A percentile compares a stretch with the other conserved stretches of the same genome.
Evolutionary conservation across 805 yeast species (phyloP).

Genomic region (Candida ortonii): DNA sequence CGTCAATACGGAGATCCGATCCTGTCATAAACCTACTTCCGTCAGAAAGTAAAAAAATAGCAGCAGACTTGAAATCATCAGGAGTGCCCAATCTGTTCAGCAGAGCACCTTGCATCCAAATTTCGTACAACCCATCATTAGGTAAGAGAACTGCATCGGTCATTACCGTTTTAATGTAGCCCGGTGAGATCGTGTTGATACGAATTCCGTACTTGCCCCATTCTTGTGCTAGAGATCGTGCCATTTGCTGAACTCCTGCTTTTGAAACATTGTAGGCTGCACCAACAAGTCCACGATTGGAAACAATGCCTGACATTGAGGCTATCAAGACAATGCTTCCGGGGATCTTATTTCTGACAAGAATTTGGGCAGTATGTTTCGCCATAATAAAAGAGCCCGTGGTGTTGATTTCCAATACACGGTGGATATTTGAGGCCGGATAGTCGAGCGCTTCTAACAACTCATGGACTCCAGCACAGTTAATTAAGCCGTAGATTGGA

Average conservation of each 20-base stretch:
- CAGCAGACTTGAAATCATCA: conserved; percentile 19
- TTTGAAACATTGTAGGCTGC: conserved; percentile 48
- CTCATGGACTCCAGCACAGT: conserved; percentile 20
- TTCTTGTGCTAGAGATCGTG: conserved; percentile 44
- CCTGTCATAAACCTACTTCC: conserved; percentile 20
- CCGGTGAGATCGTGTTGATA: conserved; percentile 49
- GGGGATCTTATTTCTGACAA: conserved; percentile 12
- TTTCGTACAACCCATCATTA: conserved; percentile 13
- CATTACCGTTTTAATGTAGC: conserved; percentile 47
- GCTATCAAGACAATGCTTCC: conserved; percentile 53
- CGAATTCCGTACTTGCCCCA: conserved; percentile 51
- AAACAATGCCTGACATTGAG: conserved; percentile 51
- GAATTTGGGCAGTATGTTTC: conserved; percentile 16
- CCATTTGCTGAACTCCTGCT: conserved; percentile 46
- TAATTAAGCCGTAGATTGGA: conserved; percentile 15
- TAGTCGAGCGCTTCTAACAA: conserved; percentile 17
- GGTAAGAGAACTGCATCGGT: conserved; percentile 41
- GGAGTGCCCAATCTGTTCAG: conserved; percentile 17
- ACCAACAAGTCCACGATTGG: conserved; percentile 48
- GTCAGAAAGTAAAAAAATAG: conserved; percentile 16
- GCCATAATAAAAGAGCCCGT: conserved; percentile 19
- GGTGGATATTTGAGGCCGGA: conserved; percentile 13
- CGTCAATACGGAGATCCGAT: conserved; percentile 17
- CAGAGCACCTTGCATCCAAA: conserved; percentile 21
- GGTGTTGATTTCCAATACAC: conserved; percentile 15